A percentile compares a stretch with the other conserved stretches of the same genome.
phyloP scores from a whole-genome alignment of 495 filamentous ascomycete genomes.

The Aspergillus egyptiacus region DNA sequence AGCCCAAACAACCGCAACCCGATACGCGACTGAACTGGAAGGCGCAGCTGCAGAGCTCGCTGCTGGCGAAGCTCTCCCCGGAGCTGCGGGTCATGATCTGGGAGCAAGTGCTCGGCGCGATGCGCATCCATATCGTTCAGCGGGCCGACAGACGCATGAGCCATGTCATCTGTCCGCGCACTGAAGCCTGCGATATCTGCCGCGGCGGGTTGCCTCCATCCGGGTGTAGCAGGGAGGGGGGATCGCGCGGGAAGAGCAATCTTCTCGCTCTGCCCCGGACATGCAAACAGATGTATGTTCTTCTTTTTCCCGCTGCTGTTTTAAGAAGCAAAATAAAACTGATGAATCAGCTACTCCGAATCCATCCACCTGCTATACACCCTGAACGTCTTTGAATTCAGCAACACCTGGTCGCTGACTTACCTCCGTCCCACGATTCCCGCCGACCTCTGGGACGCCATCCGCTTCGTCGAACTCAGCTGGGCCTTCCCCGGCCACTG shows the following conservation, averaged over 20 bases:
- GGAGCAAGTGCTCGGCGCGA: conserved; percentile 33
- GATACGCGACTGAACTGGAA: conserved; percentile 11
- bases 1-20: conserved; percentile 10
- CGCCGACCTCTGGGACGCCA: conserved; percentile 26
- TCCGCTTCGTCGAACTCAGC: conserved; percentile 37
- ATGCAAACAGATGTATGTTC: conserved; percentile 29
- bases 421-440: conserved; percentile 40
- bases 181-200: conserved; percentile 34
- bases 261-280: conserved; percentile 22
- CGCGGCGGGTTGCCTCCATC: conserved; percentile 25
- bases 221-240: conserved; percentile 12
- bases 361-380: conserved; percentile 37
- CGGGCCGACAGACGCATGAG: conserved; percentile 30
- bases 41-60: conserved; percentile 27
- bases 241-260: background rate
- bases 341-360: conserved; percentile 31
- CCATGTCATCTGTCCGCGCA: conserved; percentile 31
- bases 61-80: conserved; percentile 37
- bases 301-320: background rate
- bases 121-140: conserved; percentile 40
- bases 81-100: conserved; percentile 45
- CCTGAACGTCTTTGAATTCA: conserved; percentile 39
- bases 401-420: conserved; percentile 42
- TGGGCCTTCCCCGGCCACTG: conserved; percentile 45
- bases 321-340: background rate